Evolutionary conservation across 208 protist species (phyloP), one percentile per base, ranked within the genome.

Genomic region (Blechomonas ayalai): DNA sequence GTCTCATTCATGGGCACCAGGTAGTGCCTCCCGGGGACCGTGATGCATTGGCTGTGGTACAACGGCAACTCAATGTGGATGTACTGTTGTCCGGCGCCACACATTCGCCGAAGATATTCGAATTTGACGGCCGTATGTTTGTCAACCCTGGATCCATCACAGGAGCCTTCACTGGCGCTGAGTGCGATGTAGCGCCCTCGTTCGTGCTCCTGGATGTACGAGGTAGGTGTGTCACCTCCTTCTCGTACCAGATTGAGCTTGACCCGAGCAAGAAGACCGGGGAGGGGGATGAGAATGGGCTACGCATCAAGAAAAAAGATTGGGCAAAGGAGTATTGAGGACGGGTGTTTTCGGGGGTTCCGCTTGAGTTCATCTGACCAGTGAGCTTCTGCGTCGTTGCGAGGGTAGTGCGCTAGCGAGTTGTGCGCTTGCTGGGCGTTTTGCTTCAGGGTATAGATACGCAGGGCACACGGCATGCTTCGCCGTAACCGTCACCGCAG

Each of bases 121-220:
- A 97, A 59, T 83, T 92, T 46, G 95, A 99, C 44, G 88, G 82
- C n/a, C 87, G 92, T 46, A 79, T 99, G 25, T 98, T 99, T 43
- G 62, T 99, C 13, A 99, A 99, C 52, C 98, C 98, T 7, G 98
- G 98, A 22, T 98, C 95, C 27, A 95, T 96, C n/a, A 99, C 97
- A 5, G 98, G 98, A 10, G 92, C 97, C 2, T 98, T 92, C 58
- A 71, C 66, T 12, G 48, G 60, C 3, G 31, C 40, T 2, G 67
- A 70, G 16, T 68, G 61, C 8, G 75, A 97, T 13, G 72, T 92
- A 0, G 60, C 59, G 5, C 96, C 97, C 5, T 89, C 88, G 0
- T 99, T 99, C 66, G 84, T 98, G 20, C 75, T 99, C 23, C 95
- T 99, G 41, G 97, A 99, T 59, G 60, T 99, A 3, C 86, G 97